Evolutionary conservation across 2,329 filamentous ascomycete genomes (phyloP).

Genomic region (Fusarium sp.): DNA sequence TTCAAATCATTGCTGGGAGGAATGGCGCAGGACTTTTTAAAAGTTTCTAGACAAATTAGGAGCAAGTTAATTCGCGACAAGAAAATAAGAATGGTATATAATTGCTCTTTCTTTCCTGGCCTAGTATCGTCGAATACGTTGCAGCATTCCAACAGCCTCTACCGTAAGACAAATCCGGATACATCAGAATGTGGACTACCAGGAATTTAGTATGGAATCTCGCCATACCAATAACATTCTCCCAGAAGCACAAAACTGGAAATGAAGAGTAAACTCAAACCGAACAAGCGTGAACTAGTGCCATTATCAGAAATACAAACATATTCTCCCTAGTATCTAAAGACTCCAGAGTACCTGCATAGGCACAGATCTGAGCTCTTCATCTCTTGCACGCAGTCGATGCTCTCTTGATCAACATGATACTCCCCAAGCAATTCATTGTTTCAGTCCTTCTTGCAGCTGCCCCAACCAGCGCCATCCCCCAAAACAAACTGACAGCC

Average conservation of each 20-base stretch:
- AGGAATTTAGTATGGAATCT: background rate
- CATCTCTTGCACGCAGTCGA: background rate
- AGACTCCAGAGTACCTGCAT: background rate
- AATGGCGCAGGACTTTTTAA: too few relatives aligned
- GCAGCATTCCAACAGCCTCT: background rate
- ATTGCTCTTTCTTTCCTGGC: too few relatives aligned
- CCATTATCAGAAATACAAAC: background rate
- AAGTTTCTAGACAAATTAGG: too few relatives aligned
- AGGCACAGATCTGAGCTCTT: background rate
- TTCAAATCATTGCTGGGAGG: too few relatives aligned
- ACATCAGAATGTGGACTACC: background rate
- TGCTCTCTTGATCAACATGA: background rate
- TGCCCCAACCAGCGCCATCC: background rate
- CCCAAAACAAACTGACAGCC: background rate
- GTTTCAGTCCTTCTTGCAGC: background rate
- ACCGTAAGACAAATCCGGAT: too few relatives aligned
- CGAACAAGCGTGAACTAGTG: background rate
- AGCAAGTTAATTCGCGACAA: too few relatives aligned
- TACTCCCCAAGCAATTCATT: background rate
- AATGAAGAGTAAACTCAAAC: background rate
- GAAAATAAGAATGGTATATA: too few relatives aligned
- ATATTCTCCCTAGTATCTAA: background rate
- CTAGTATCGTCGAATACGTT: background rate
- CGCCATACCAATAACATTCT: too few relatives aligned
- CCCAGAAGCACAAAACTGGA: too few relatives aligned